Evolutionary conservation across 495 filamentous ascomycete species (phyloP).

Genomic region (Aspergillus panamensis): DNA sequence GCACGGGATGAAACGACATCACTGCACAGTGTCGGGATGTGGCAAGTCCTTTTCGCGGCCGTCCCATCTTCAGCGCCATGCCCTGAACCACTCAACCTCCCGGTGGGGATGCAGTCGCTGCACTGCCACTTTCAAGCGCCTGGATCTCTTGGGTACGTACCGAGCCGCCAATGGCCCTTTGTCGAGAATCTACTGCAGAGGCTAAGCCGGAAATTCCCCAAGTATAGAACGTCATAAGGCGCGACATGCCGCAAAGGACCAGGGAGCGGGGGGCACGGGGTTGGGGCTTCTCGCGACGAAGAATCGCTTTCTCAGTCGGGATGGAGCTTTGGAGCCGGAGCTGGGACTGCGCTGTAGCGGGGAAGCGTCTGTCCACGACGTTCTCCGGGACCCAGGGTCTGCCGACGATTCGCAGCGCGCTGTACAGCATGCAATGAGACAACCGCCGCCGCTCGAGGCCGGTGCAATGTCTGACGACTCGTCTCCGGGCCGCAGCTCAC

Average conservation of each 20-base stretch:
- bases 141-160: neutral
- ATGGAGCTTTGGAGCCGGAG: too few species aligned
- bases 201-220: too few species aligned
- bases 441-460: too few species aligned
- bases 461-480: too few species aligned
- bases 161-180: too few species aligned
- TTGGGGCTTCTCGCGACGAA: neutral
- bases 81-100: neutral
- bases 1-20: conserved; percentile 1
- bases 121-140: neutral
- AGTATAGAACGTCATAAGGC: neutral
- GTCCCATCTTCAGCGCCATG: neutral
- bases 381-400: too few species aligned
- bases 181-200: too few species aligned
- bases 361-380: neutral
- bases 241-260: neutral
- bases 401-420: too few species aligned
- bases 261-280: neutral
- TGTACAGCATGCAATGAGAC: too few species aligned
- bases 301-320: neutral
- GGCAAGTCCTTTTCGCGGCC: neutral
- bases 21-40: neutral
- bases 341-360: too few species aligned
- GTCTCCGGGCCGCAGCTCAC: too few species aligned
- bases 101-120: neutral